These are phyloP conservation scores for Exophiala oligosperma DNA, from an alignment of 2,329 filamentous ascomycete genomes.

Conservation along the genomic window DNA sequence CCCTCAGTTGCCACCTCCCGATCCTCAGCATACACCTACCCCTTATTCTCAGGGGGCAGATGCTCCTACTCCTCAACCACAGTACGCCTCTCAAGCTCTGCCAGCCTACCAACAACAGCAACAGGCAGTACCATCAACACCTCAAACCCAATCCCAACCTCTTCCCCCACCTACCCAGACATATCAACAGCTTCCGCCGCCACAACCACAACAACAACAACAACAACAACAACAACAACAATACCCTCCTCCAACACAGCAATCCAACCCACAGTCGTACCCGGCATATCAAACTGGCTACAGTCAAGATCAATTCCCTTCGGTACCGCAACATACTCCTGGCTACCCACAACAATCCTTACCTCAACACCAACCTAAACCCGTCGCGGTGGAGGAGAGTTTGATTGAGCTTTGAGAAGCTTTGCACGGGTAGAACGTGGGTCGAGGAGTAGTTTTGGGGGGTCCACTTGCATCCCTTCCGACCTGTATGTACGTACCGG, in stretches of 20 bases:
- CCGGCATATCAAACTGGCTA: slow-evolving; percentile 50
- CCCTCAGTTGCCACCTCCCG: slow-evolving; percentile 22
- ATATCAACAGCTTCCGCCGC: slow-evolving; percentile 29
- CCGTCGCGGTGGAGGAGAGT: slow-evolving; percentile 67
- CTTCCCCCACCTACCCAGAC: slow-evolving; percentile 10
- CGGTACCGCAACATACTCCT: slow-evolving; percentile 58
- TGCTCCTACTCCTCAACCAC: slow-evolving; percentile 11
- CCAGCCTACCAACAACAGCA: slow-evolving; percentile 2
- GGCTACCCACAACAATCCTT: slow-evolving; percentile 10
- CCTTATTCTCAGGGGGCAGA: slow-evolving; percentile 17
- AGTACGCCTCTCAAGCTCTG: too few species aligned
- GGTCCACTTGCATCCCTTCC: too few species aligned
- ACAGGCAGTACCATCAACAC: not conserved
- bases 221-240: slow-evolving; percentile 54
- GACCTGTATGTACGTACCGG: too few species aligned
- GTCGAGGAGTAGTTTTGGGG: too few species aligned
- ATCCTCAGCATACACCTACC: slow-evolving; percentile 20
- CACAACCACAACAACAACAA: slow-evolving; percentile 54
- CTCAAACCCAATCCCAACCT: slow-evolving; percentile 12
- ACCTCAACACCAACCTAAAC: slow-evolving; percentile 48
- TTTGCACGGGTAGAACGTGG: too few species aligned
- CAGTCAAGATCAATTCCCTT: slow-evolving; percentile 64
- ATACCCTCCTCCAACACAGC: slow-evolving; percentile 36
- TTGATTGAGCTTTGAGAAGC: slow-evolving; percentile 69
- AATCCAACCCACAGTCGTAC: slow-evolving; percentile 32